A percentile compares a stretch with the other conserved stretches of the same genome.
These are phyloP conservation scores for Aspergillus persii DNA, from an alignment of 2,329 filamentous ascomycete genomes.

Conservation along the genomic window DNA sequence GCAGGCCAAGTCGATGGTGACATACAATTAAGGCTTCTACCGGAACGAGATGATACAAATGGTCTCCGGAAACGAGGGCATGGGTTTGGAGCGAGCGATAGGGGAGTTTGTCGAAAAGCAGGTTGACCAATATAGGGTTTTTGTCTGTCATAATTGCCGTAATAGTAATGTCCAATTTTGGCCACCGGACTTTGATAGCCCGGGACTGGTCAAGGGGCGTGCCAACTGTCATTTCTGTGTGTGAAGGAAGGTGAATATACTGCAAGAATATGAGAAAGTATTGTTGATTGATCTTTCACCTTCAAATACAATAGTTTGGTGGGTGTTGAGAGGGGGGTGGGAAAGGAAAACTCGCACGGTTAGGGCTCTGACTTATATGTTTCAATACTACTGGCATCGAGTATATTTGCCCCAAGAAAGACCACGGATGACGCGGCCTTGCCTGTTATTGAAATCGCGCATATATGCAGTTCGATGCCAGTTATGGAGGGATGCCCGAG, in stretches of 20 bases:
- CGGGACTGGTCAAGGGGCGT: neutral
- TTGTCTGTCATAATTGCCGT: constrained; percentile 6
- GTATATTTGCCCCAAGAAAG: too few species aligned
- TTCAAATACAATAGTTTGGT: too few species aligned
- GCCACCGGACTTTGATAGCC: constrained; percentile 15
- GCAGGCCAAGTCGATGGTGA: neutral
- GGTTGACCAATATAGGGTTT: constrained; percentile 7
- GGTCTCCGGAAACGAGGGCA: constrained; percentile 15
- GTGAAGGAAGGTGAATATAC: neutral
- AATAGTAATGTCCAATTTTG: constrained; percentile 7
- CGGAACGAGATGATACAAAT: constrained; percentile 16
- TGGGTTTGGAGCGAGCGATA: constrained; percentile 17
- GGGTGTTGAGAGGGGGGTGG: too few species aligned
- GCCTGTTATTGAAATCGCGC: too few species aligned
- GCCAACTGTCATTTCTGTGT: neutral
- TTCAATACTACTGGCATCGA: too few species aligned
- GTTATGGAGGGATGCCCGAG: too few species aligned
- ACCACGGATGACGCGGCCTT: too few species aligned
- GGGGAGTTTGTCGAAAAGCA: constrained; percentile 8
- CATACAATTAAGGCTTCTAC: constrained; percentile 11
- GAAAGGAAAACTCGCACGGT: too few species aligned
- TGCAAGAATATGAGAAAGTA: neutral
- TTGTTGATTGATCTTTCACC: too few species aligned
- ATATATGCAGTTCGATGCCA: too few species aligned
- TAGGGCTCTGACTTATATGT: too few species aligned